Conservation (phyloP, 2,329 filamentous ascomycete species). For the Microdochium nivale region DNA sequence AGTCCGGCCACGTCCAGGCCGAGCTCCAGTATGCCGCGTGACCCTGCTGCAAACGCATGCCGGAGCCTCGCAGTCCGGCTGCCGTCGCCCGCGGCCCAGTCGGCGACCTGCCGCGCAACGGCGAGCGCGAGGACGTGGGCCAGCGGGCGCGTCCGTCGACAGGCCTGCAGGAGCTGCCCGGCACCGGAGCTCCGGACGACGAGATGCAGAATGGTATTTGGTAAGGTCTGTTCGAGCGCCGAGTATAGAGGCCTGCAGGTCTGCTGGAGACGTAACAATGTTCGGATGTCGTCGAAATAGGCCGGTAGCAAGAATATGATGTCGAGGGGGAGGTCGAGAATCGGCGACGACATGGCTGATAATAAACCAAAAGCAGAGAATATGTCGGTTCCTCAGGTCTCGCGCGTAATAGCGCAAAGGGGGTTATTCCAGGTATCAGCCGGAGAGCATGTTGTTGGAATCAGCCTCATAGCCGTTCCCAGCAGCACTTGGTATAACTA, state of each 20-base stretch:
- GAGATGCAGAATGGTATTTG: neutral
- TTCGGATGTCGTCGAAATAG: neutral
- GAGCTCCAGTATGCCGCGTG: neutral
- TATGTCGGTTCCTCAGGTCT: slow-evolving; percentile 17
- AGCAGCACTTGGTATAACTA: no score
- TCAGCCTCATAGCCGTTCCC: no score
- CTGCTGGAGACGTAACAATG: neutral
- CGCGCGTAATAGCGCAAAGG: no score
- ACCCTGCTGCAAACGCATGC: neutral
- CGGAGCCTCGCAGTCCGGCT: neutral
- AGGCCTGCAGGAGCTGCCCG: no score
- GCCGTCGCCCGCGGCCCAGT: neutral
- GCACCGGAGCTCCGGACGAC: neutral
- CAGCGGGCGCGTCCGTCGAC: neutral
- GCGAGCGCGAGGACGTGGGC: neutral
- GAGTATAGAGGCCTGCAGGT: neutral
- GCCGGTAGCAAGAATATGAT: neutral
- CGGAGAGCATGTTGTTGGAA: no score
- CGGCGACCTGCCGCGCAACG: neutral
- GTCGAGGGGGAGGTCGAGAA: neutral
- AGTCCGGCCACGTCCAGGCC: neutral
- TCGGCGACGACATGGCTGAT: neutral
- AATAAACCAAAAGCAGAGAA: neutral
- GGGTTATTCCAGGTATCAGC: no score
- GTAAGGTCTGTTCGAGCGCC: neutral